A percentile compares a stretch with the other conserved stretches of the same genome.
Evolutionary conservation across 768 basidiomycete genomes (phyloP).

Genomic region (Hygrophorus pudorinus): DNA sequence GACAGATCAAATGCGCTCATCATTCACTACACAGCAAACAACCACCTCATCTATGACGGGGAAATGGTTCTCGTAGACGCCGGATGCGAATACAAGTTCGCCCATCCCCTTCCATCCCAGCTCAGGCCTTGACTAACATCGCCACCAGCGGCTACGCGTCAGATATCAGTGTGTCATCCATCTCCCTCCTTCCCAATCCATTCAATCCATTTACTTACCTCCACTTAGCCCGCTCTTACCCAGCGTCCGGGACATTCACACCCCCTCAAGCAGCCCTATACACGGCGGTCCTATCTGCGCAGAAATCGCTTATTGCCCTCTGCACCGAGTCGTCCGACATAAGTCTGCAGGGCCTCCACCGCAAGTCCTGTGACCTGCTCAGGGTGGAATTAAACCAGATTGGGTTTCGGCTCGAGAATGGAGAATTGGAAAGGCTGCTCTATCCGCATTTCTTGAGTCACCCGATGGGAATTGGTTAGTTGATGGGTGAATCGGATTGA

Average conservation of each 20-base stretch:
- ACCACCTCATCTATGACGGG: conserved; percentile 56
- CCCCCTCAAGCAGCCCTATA: conserved; percentile 80
- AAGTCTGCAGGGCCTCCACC: conserved; percentile 71
- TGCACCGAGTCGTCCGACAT: conserved; percentile 50
- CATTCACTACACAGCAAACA: conserved; percentile 92
- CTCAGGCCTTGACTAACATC: conserved; percentile 3
- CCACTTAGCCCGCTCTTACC: conserved; percentile 71
- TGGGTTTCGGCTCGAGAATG: conserved; percentile 47
- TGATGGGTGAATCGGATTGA: too few species aligned
- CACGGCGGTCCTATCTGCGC: conserved; percentile 59
- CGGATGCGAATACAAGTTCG: conserved; percentile 85
- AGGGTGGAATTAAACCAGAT: conserved; percentile 67
- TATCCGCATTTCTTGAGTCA: conserved; percentile 94
- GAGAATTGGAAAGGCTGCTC: conserved; percentile 60
- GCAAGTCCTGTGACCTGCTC: conserved; percentile 56
- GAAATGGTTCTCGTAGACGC: conserved; percentile 87
- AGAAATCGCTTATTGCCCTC: conserved; percentile 53
- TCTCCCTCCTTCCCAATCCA: neutral
- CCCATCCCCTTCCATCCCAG: conserved; percentile 1
- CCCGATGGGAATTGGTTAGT: conserved; percentile 79
- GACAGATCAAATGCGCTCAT: conserved; percentile 75
- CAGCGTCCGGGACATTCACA: conserved; percentile 74
- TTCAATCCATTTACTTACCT: conserved; percentile 3
- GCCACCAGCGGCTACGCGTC: conserved; percentile 74
- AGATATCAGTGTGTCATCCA: conserved; percentile 67